These are phyloP conservation scores for Neospermospora avenae DNA, from an alignment of 2,329 filamentous ascomycete species.

Conservation along the genomic window DNA sequence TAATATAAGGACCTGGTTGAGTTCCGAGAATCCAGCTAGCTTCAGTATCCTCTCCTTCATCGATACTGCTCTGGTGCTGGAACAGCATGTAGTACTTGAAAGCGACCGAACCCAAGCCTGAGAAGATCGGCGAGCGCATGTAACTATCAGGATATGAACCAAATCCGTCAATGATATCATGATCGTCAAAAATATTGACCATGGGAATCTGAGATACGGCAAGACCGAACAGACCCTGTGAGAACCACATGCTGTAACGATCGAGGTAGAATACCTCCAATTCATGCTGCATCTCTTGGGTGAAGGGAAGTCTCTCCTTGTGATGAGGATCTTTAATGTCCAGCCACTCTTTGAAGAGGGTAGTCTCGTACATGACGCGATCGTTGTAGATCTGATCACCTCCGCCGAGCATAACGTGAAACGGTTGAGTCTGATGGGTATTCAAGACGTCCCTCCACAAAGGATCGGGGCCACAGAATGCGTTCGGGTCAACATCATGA, in stretches of 20 bases:
- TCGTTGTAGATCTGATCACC: slow-evolving; percentile 98
- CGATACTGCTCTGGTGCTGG: slow-evolving; percentile 84
- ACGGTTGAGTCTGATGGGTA: slow-evolving; percentile 83
- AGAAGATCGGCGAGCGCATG: slow-evolving; percentile 87
- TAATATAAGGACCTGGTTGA: slow-evolving; percentile 83
- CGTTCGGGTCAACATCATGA: slow-evolving; percentile 69
- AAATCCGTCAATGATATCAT: slow-evolving; percentile 87
- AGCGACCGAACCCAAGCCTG: slow-evolving; percentile 82
- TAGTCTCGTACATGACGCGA: slow-evolving; percentile 69
- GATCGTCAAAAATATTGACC: slow-evolving; percentile 98
- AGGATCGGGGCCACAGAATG: slow-evolving; percentile 88
- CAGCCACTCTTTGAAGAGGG: slow-evolving; percentile 80
- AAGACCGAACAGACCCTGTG: slow-evolving; percentile 88
- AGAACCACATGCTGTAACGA: slow-evolving; percentile 92
- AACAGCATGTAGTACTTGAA: slow-evolving; percentile 99
- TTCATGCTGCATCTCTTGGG: slow-evolving; percentile 78
- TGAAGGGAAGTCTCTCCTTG: slow-evolving; percentile 78
- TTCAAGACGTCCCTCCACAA: slow-evolving; percentile 97
- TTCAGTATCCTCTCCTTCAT: slow-evolving; percentile 79
- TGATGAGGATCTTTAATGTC: slow-evolving; percentile 73
- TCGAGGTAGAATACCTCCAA: slow-evolving; percentile 86
- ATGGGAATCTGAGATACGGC: slow-evolving; percentile 94
- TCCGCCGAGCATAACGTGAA: slow-evolving; percentile 97
- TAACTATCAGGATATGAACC: slow-evolving; percentile 91
- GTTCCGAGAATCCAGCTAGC: slow-evolving; percentile 87